phyloP scores from a whole-genome alignment of 2,329 filamentous ascomycete species.

The Rhynchosporium agropyri region DNA sequence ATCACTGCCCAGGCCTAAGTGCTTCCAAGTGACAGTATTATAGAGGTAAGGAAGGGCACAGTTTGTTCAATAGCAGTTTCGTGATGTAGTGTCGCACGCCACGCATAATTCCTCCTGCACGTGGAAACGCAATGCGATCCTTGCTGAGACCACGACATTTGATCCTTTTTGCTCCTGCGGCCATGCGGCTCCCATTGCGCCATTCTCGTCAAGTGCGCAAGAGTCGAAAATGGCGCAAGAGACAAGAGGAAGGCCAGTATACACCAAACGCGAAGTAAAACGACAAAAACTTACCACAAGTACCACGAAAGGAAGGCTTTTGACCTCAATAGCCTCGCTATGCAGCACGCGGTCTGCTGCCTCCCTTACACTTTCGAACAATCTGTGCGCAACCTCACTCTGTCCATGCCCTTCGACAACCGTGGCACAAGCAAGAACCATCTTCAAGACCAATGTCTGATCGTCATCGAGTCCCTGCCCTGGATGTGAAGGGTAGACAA shows the following conservation, averaged over 20 bases:
- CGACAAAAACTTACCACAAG: constrained; percentile 52
- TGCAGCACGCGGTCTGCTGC: constrained; percentile 67
- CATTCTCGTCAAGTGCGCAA: neutral
- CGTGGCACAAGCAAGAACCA: constrained; percentile 78
- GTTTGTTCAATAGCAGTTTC: constrained; percentile 5
- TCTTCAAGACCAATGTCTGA: constrained; percentile 73
- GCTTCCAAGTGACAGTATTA: neutral
- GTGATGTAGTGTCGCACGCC: constrained; percentile 41
- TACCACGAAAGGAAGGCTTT: constrained; percentile 59
- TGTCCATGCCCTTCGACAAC: constrained; percentile 78
- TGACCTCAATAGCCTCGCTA: constrained; percentile 55
- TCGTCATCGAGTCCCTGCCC: constrained; percentile 56
- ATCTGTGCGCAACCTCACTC: constrained; percentile 69
- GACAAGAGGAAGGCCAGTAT: too few relatives aligned
- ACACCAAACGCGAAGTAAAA: neutral
- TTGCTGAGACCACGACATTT: neutral
- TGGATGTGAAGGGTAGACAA: constrained; percentile 53
- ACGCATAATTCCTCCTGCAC: constrained; percentile 37
- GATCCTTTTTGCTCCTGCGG: neutral
- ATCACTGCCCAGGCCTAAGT: neutral
- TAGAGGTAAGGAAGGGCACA: neutral
- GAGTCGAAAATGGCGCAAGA: neutral
- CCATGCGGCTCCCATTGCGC: neutral
- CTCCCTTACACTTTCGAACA: constrained; percentile 77
- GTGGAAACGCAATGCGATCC: constrained; percentile 25